Conservation (phyloP, 2,329 filamentous ascomycete species). For the Neurospora sp. region DNA sequence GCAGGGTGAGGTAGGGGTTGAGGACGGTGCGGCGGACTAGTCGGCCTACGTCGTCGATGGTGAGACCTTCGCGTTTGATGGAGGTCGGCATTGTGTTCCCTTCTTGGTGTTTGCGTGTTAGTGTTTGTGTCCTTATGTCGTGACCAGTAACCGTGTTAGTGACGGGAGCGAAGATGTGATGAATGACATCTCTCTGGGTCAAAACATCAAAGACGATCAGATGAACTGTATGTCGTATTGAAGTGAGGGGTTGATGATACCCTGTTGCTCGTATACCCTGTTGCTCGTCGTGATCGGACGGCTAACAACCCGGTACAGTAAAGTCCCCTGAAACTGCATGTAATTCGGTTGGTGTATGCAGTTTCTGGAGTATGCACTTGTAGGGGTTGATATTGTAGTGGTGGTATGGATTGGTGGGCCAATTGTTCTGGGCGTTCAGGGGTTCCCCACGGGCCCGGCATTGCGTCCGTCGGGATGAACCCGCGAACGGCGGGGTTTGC, state of each 20-base stretch:
- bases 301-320: background rate
- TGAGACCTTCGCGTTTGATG: slow-evolving; percentile 9
- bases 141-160: background rate
- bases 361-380: too few relatives aligned
- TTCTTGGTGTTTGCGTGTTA: background rate
- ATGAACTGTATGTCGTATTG: background rate
- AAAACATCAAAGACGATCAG: background rate
- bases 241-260: too few relatives aligned
- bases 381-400: background rate
- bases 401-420: background rate
- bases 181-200: background rate
- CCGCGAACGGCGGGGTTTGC: background rate
- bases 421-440: background rate
- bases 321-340: too few relatives aligned
- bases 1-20: slow-evolving; percentile 11
- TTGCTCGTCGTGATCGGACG: background rate
- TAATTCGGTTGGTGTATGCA: too few relatives aligned
- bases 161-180: background rate
- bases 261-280: background rate
- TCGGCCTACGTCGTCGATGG: slow-evolving; percentile 11
- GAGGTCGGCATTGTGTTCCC: slow-evolving; percentile 6
- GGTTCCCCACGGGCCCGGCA: background rate
- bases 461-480: background rate
- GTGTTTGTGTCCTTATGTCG: background rate
- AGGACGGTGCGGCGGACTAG: slow-evolving; percentile 11